Conservation (phyloP, 495 filamentous ascomycete genomes). For the Evernia prunastri region DNA sequence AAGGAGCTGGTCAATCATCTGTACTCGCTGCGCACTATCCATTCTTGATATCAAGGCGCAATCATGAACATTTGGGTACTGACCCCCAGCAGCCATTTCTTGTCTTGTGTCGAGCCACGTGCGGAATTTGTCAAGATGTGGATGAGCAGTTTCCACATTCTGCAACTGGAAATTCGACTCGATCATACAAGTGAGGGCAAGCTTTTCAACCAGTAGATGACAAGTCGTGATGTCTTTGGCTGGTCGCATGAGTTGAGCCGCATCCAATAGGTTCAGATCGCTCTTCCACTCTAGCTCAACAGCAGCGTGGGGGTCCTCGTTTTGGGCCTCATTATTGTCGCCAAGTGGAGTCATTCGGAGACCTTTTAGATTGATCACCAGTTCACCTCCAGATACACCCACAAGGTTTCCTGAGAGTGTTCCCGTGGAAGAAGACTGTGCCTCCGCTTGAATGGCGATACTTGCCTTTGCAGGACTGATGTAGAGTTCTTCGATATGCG, state of each 20-base stretch:
- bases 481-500: conserved; percentile 14
- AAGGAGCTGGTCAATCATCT: not conserved
- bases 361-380: conserved; percentile 7
- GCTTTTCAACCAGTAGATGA: conserved; percentile 5
- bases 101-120: conserved; percentile 2
- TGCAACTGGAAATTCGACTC: not conserved
- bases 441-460: not conserved
- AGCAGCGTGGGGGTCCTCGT: conserved; percentile 22
- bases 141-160: not conserved
- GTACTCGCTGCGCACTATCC: not conserved
- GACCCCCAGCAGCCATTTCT: not conserved
- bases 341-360: conserved; percentile 12
- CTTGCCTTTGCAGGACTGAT: not conserved
- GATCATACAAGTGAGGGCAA: conserved; percentile 11
- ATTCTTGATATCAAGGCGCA: conserved; percentile 7
- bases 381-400: not conserved
- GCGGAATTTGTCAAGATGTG: conserved; percentile 8
- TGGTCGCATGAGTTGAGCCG: conserved; percentile 25
- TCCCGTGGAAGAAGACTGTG: not conserved
- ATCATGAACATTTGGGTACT: conserved; percentile 8
- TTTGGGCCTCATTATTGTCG: conserved; percentile 13
- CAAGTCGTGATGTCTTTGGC: conserved; percentile 13
- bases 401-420: not conserved
- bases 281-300: conserved; percentile 29
- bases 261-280: conserved; percentile 29